phyloP scores from a whole-genome alignment of 805 yeast genomes.

The Teunomyces stri region DNA sequence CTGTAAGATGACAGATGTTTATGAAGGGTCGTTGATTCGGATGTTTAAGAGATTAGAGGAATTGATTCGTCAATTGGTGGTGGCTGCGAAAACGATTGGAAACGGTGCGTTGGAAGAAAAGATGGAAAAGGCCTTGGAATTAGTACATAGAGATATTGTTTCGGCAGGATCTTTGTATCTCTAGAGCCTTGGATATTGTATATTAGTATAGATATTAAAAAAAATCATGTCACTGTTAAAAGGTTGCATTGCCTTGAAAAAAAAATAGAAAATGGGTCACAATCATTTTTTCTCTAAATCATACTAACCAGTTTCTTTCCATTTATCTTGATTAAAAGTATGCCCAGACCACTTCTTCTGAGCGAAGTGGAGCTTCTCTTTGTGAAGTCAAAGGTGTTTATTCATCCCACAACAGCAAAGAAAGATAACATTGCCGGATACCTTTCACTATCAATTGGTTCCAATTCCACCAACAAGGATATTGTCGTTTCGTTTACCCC shows the following conservation, averaged over 20 bases:
- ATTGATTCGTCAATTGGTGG: conserved; percentile 81
- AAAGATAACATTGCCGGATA: conserved; percentile 81
- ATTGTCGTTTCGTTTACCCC: conserved; percentile 69
- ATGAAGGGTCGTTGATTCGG: conserved; percentile 93
- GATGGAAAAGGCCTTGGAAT: conserved; percentile 79
- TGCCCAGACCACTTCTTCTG: conserved; percentile 7
- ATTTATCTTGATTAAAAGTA: background rate
- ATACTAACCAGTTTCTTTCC: background rate
- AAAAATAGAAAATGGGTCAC: background rate
- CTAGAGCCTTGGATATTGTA: conserved; percentile 19
- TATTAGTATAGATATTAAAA: background rate
- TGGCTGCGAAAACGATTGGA: conserved; percentile 93
- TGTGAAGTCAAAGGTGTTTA: conserved; percentile 68
- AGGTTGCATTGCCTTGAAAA: background rate
- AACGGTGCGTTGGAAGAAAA: conserved; percentile 81
- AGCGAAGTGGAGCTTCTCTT: conserved; percentile 48
- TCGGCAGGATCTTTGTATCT: conserved; percentile 92
- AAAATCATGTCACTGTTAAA: background rate
- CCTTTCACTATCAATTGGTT: conserved; percentile 60
- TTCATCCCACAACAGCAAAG: conserved; percentile 76
- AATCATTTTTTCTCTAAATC: background rate
- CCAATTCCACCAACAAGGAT: conserved; percentile 50
- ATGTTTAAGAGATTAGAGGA: conserved; percentile 95
- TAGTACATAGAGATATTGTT: conserved; percentile 94
- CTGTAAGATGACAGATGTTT: conserved; percentile 98